These are phyloP conservation scores for Trypanosoma conorhini DNA, from an alignment of 208 protist genomes.

Conservation along the genomic window DNA sequence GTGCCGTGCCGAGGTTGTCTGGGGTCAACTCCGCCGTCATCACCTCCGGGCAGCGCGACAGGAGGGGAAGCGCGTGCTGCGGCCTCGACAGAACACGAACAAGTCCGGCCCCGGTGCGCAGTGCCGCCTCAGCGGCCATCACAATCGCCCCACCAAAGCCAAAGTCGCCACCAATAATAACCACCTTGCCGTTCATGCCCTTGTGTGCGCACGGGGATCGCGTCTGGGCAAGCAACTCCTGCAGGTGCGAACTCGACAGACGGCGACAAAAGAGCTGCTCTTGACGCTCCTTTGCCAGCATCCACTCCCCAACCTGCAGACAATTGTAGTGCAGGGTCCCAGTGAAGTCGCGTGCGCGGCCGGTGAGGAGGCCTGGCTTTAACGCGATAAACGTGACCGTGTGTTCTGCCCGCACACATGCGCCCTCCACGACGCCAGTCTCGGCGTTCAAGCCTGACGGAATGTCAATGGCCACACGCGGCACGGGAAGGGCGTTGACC, in stretches of 20 bases:
- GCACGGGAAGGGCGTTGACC: conserved; percentile 54
- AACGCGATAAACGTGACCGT: conserved; percentile 80
- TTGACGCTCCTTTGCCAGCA: conserved; percentile 33
- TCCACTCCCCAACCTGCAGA: conserved; percentile 57
- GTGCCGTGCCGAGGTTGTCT: conserved; percentile 23
- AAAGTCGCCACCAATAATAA: conserved; percentile 71
- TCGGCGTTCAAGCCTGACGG: conserved; percentile 85
- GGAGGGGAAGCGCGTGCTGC: conserved; percentile 56
- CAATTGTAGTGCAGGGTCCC: conserved; percentile 75
- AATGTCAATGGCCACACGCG: conserved; percentile 81
- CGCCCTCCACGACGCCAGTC: conserved; percentile 56
- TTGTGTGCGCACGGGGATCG: conserved; percentile 56
- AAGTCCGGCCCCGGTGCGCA: conserved; percentile 62
- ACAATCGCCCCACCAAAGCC: conserved; percentile 76
- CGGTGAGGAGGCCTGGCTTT: conserved; percentile 85
- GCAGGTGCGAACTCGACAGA: conserved; percentile 45
- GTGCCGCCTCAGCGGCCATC: conserved; percentile 74
- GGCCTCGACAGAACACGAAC: conserved; percentile 59
- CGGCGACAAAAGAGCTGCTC: conserved; percentile 41
- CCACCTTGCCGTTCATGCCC: conserved; percentile 58
- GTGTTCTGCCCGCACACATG: conserved; percentile 68
- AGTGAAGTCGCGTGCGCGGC: conserved; percentile 50
- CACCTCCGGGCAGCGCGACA: conserved; percentile 78
- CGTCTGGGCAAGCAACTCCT: conserved; percentile 34
- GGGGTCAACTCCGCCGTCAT: conserved; percentile 42